Base-by-base conservation (phyloP, 108 stramenopile species). In the Nitzschia palea region DNA sequence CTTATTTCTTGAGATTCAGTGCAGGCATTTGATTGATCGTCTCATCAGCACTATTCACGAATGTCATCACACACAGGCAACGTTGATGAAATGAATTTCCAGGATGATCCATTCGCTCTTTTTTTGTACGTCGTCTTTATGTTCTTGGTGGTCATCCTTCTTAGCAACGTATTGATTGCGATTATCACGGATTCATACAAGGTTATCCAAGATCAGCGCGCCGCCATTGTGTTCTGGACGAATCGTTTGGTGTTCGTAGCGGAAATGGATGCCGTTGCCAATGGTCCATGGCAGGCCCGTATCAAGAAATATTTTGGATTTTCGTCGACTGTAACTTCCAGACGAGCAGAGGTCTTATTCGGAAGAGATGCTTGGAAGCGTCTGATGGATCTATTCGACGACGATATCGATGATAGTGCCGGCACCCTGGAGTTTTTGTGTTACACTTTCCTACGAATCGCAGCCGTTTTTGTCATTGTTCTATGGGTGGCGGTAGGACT, bases 141-240 rank as follows among this genome's bases (percentile, higher is more conserved):
- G 75, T 85, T 85, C 55, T 54, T 83, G 55, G 83, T 85, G 22
- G 84, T 85, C 32, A 85, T 86, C 42, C 50, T 90, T 2, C 68
- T 90, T 23, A 74, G 84, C 37, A 85, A 90, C 45, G 78, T 79
- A 20, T 55, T 70, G 58, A 81, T 83, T 81, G 86, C 86, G 32
- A 83, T 86, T 43, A 71, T 86, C 31, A 76, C 80, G 52, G 85
- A 86, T 68, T 76, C 74, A 48, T 86, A 90, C 68, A 80, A 77
- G 37, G 86, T 90, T 0, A 85, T 90, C 56, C 81, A 82, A 36
- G 81, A 86, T 65, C 83, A 90, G 34, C 75, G 85, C 30, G 88
- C 88, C 29, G 86, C 81, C 12, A 90, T 90, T 70, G 88, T 90
- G 14, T 90, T 90, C 47, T 90, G 88, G 88, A 81, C 82, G 6